Percentiles rank a stretch among this genome's conserved stretches.
phyloP scores from a whole-genome alignment of 441 rosid genomes.

The Adansonia madagascariensis region DNA sequence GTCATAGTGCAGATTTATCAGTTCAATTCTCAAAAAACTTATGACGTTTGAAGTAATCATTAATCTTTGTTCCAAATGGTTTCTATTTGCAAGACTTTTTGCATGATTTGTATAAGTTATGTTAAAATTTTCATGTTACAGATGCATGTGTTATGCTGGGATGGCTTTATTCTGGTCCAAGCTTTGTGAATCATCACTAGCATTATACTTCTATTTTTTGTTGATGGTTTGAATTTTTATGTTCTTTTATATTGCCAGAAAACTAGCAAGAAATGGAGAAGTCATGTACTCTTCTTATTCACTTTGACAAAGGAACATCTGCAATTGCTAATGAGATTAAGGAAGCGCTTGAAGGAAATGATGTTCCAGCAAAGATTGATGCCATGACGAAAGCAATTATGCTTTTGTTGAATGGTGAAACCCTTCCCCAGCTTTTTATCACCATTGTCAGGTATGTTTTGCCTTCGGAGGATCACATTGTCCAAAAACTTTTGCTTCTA shows the following conservation, averaged over 20 bases:
- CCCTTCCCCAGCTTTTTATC: conserved; percentile 79
- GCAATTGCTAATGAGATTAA: conserved; percentile 79
- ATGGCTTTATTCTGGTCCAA: background rate
- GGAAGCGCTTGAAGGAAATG: conserved; percentile 83
- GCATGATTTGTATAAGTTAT: background rate
- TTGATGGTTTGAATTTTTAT: conserved; percentile 24
- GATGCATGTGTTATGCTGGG: background rate
- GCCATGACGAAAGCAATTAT: conserved; percentile 81
- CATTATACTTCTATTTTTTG: background rate
- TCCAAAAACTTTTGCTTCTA: conserved; percentile 70
- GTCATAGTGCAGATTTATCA: background rate
- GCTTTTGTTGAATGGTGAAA: conserved; percentile 78
- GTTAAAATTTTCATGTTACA: background rate
- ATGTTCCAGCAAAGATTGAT: conserved; percentile 56
- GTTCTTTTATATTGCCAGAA: conserved; percentile 32
- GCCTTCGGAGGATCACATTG: conserved; percentile 76
- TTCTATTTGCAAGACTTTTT: background rate
- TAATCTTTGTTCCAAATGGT: background rate
- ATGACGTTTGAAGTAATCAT: background rate
- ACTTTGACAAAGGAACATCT: conserved; percentile 75
- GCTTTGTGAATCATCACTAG: background rate
- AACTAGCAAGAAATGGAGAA: conserved; percentile 60
- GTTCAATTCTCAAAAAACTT: background rate
- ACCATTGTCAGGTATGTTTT: conserved; percentile 81
- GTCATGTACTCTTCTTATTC: conserved; percentile 62